Percentiles rank a stretch among this genome's conserved stretches.
Evolutionary conservation across 208 protist species (phyloP).

Genomic region (Tritrichomonas foetus): DNA sequence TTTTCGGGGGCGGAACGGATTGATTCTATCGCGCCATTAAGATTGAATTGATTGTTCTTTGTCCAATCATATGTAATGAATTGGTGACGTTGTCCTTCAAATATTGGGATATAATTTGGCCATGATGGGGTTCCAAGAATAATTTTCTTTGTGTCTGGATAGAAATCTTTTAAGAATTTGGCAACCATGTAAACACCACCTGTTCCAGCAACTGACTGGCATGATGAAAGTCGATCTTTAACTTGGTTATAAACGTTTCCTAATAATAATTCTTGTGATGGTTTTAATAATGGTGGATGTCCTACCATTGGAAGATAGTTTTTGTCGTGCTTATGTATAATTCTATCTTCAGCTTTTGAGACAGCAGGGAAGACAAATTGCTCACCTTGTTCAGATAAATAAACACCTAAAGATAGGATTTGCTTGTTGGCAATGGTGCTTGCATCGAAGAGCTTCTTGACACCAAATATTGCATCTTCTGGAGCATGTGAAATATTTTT

Average conservation of each 20-base stretch:
- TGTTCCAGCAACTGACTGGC: neutral
- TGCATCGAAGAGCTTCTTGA: neutral
- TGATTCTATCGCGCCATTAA: neutral
- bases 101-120: neutral
- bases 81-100: neutral
- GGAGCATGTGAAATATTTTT: neutral
- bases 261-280: neutral
- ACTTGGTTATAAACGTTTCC: neutral
- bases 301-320: neutral
- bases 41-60: neutral
- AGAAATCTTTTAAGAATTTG: neutral
- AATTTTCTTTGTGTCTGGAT: neutral
- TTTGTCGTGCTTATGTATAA: neutral
- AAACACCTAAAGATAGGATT: neutral
- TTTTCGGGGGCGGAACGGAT: neutral
- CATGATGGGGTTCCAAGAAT: neutral
- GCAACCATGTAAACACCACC: neutral
- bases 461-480: constrained; percentile 8
- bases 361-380: neutral
- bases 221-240: neutral
- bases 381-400: constrained; percentile 4
- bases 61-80: neutral
- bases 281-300: neutral
- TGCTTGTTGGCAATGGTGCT: neutral
- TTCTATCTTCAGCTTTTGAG: neutral